Evolutionary conservation across 1,139 yeast species (phyloP), one percentile per base, ranked within the genome.

Genomic region (Lodderomyces beijingensis): DNA sequence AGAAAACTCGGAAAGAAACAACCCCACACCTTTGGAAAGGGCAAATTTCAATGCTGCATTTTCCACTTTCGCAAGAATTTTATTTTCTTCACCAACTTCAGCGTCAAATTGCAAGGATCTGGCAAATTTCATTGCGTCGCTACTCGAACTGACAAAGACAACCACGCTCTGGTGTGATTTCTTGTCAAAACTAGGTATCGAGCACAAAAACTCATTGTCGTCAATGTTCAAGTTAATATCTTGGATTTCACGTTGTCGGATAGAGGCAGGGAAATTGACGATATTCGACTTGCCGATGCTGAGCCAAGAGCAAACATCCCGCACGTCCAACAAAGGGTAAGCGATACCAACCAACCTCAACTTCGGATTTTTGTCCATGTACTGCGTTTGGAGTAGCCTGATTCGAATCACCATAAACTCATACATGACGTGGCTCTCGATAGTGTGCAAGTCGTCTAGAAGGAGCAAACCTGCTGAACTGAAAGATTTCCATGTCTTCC

Each of bases 241-340:
- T 33, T 74, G 74, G 21, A 86, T 48, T 2, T 81, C 77, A 28
- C 60, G 53, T 16, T 67, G 62, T 36, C 93, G 64, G 25, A 77
- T 79, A 27, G 64, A 60, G 0, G 94, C 80, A 15, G 78, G 69
- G 51, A 83, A 88, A 47, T 87, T 89, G 59, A 68, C 86, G 4
- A 79, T 67, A 29, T 76, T 66, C 25, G 60, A 65, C 35, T 64
- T 66, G 21, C 74, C 63, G 20, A 84, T 79, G 2, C 93, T 95
- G 22, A 91, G 57, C 96, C 97, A 93, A 38, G 81, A 86, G 1
- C 86, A 93, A 41, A 89, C 55, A 43, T 86, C 96, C 35, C 76
- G 68, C 3, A 83, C 86, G 50, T 82, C 83, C 0, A 93, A 76
- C 23, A 89, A 53, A 0, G 95, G 77, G 2, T 77, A 67, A 1